Base-by-base conservation (phyloP, 2,329 filamentous ascomycete species). In the Zopfia rhizophila region DNA sequence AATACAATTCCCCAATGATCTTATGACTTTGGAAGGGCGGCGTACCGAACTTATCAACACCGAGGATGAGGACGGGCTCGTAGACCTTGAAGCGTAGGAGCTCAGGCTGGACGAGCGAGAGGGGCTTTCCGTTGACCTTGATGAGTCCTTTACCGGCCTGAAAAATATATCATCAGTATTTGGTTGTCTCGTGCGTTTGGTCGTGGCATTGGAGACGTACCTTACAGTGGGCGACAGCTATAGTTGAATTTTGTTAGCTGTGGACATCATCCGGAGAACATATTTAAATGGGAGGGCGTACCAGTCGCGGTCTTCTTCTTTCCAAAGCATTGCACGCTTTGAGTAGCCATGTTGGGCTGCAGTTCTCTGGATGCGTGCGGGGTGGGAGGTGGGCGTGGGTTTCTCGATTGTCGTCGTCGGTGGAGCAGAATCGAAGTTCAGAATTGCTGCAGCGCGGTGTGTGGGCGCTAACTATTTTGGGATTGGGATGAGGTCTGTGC, bases 31-130 rank as follows among this genome's bases (percentile, higher is more conserved):
- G 17, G 8, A 48, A 30, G 19, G 29, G 22, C 13, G 10, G 58
- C 77, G 59, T 77, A 79, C 78, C 86, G 82, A 96, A 96, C 82
- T 96, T 97, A 83, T 99, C 94, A 72, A 95, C 86, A 68, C 94
- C 94, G 75, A 97, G 86, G 75, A 99, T 90, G 71, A 99, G 88
- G 79, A 99, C 82, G 70, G 94, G 94, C 83, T 99, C 94, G 88
- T 99, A 99, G 81, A 97, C 92, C 89, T 97, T 97, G 88, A 96
- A 97, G 79, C 94, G 89, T 73, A 99, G 86, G 79, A 96, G 88
- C 82, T 96, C 90, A 71, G 94, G 92, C 83, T 97, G 90, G 72
- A 96, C 89, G 72, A 97, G 90, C 73, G 83, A 83, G 72, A 99
- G 87, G 73, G 94, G 94, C 78, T 91, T 90, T 81, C 94, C 94